phyloP scores from a whole-genome alignment of 2,329 filamentous ascomycete genomes.

The Fusarium sp. region DNA sequence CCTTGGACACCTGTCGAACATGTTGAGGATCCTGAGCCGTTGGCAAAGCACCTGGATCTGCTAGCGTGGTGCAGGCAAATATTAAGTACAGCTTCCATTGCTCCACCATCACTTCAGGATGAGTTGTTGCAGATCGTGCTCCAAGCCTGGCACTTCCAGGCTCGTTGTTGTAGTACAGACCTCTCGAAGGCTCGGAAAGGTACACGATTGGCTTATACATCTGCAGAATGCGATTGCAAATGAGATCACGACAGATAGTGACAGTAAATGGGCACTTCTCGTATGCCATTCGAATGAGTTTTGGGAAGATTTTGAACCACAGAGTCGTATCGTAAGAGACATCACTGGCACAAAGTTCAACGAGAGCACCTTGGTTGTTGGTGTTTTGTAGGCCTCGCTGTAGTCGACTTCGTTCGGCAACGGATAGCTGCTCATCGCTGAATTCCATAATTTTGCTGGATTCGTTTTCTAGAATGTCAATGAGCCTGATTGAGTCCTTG shows the following conservation, averaged over 20 bases:
- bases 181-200: slow-evolving; percentile 78
- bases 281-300: slow-evolving; percentile 89
- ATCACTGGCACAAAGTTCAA: slow-evolving; percentile 95
- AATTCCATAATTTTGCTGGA: slow-evolving; percentile 90
- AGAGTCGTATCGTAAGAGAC: slow-evolving; percentile 93
- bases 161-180: slow-evolving; percentile 71
- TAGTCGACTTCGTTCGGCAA: slow-evolving; percentile 91
- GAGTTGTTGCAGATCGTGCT: slow-evolving; percentile 71
- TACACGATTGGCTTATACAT: slow-evolving; percentile 88
- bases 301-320: slow-evolving; percentile 98
- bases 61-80: slow-evolving; percentile 95
- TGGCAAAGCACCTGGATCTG: slow-evolving; percentile 75
- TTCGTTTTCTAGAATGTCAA: slow-evolving; percentile 91
- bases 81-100: slow-evolving; percentile 99
- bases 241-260: slow-evolving; percentile 87
- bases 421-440: slow-evolving; percentile 89
- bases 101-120: slow-evolving; percentile 89
- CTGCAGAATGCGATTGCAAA: slow-evolving; percentile 91
- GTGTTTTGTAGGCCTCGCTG: slow-evolving; percentile 90
- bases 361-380: slow-evolving; percentile 84
- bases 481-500: slow-evolving; percentile 78
- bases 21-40: slow-evolving; percentile 73
- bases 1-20: slow-evolving; percentile 80
- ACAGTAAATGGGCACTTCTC: slow-evolving; percentile 93
- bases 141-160: slow-evolving; percentile 63